Evolutionary conservation across 2,329 filamentous ascomycete genomes (phyloP).

Genomic region (Trichoderma atrobrunneum): DNA sequence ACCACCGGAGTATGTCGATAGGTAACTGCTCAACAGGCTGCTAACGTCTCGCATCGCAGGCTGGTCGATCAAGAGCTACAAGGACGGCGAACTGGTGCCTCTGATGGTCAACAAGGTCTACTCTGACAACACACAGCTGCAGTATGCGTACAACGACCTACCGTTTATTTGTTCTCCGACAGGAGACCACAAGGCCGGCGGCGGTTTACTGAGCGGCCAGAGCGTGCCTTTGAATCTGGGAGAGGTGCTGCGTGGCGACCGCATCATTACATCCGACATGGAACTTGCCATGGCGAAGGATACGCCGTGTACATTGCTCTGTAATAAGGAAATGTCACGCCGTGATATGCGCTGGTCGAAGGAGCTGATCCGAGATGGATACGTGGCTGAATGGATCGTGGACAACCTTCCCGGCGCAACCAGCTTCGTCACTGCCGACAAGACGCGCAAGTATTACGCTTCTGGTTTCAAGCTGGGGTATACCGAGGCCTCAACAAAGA

Average conservation of each 20-base stretch:
- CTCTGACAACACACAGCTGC: conserved; percentile 84
- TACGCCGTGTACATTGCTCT: conserved; percentile 68
- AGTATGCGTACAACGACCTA: conserved; percentile 86
- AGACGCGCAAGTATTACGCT: conserved; percentile 81
- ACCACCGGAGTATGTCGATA: conserved; percentile 14
- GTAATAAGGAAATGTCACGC: conserved; percentile 63
- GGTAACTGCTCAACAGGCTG: not conserved
- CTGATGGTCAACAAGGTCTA: conserved; percentile 92
- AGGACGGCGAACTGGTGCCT: conserved; percentile 71
- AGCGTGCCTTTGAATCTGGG: conserved; percentile 80
- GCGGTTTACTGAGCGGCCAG: conserved; percentile 69
- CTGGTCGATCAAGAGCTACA: conserved; percentile 80
- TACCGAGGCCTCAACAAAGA: conserved; percentile 60
- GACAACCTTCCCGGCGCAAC: conserved; percentile 88
- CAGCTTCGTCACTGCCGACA: conserved; percentile 83
- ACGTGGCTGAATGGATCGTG: conserved; percentile 90
- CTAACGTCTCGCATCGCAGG: conserved; percentile 43
- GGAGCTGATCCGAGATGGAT: conserved; percentile 72
- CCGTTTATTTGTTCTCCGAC: conserved; percentile 83
- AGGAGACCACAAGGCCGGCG: conserved; percentile 62
- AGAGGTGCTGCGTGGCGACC: conserved; percentile 82
- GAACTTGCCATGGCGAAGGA: conserved; percentile 76
- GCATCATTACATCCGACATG: conserved; percentile 81
- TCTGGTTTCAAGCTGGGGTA: conserved; percentile 87
- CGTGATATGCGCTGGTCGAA: conserved; percentile 65